These are phyloP conservation scores for Cladosporium phlei DNA, from an alignment of 2,329 filamentous ascomycete genomes.

Conservation along the genomic window DNA sequence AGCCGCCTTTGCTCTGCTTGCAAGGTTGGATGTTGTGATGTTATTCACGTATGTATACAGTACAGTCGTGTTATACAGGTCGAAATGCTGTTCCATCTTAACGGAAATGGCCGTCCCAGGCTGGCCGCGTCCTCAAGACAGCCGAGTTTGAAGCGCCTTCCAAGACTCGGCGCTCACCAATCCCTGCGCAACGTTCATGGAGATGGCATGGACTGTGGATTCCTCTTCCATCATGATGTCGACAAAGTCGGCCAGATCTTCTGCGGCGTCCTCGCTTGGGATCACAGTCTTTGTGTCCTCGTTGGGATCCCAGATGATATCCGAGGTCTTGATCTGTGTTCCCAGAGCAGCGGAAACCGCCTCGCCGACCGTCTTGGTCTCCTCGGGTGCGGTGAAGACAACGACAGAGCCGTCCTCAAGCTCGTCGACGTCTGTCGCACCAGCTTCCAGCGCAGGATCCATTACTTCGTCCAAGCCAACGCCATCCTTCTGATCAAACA, in stretches of 20 bases:
- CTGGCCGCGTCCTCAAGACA: slow-evolving; percentile 5
- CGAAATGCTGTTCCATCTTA: too few relatives aligned
- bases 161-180: slow-evolving; percentile 21
- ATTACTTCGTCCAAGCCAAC: slow-evolving; percentile 65
- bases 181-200: slow-evolving; percentile 58
- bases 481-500: slow-evolving; percentile 59
- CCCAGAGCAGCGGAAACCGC: slow-evolving; percentile 58
- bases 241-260: slow-evolving; percentile 57
- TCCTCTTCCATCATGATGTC: slow-evolving; percentile 58
- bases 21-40: too few relatives aligned
- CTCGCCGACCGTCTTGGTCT: slow-evolving; percentile 61
- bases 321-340: slow-evolving; percentile 65
- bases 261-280: slow-evolving; percentile 52
- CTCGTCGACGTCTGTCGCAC: slow-evolving; percentile 67
- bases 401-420: slow-evolving; percentile 67
- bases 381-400: slow-evolving; percentile 63
- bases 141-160: slow-evolving; percentile 26
- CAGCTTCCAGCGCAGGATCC: slow-evolving; percentile 78
- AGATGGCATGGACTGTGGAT: slow-evolving; percentile 71
- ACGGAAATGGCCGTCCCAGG: too few relatives aligned
- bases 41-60: too few relatives aligned
- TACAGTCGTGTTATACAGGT: too few relatives aligned
- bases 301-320: slow-evolving; percentile 82
- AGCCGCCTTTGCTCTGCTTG: too few relatives aligned
- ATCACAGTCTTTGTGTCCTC: slow-evolving; percentile 68